Base-by-base conservation (phyloP, 345 rosid genomes). In the Eutrema japonicum region DNA sequence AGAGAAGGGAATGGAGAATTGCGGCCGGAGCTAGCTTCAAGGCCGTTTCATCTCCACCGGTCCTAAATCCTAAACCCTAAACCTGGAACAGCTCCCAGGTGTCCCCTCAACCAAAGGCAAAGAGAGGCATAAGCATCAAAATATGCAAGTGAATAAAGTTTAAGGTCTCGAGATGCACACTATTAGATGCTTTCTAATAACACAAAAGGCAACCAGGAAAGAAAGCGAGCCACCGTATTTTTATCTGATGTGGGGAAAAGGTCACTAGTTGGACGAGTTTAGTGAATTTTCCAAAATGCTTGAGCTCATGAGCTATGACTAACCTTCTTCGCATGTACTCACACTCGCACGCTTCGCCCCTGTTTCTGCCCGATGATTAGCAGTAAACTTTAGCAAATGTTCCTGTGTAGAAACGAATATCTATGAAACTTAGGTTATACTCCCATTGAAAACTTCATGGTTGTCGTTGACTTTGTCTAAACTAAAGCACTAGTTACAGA, bases 361-460 rank as follows among this genome's bases (percentile, higher is more conserved):
- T 83, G 86, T 79, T 68, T 88, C 93, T 2, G 96, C 84, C 22
- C 99, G 93, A 81, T 90, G 97, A 29, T 83, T 79, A 6, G 89
- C 80, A 62, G 97, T 70, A 84, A 95, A 88, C 83, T 87, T 90
- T 68, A 92, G 70, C 68, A 95, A 68, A 82, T 92, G 96, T 70
- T 88, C 99, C 99, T 92, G 51, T 22, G 49, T 30, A 61, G 2
- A 29, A 45, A 71, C 43, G 4, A 40, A 50, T 14, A 64, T 54
- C 40, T 6, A 38, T 30, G 13, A 8, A 46, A 18, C 40, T 26
- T 18, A 43, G 41, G 11, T 46, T 42, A 27, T 55, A 62, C 53
- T 37, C 62, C 55, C 36, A 62, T 5, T 32, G 10, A 63, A 40
- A 62, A 43, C 3, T 59, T 10, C 26, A 74, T 42, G 12, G 6